Evolutionary conservation across 176 grass and related monocot species (phyloP).

Genomic region (Lolium multiflorum): DNA sequence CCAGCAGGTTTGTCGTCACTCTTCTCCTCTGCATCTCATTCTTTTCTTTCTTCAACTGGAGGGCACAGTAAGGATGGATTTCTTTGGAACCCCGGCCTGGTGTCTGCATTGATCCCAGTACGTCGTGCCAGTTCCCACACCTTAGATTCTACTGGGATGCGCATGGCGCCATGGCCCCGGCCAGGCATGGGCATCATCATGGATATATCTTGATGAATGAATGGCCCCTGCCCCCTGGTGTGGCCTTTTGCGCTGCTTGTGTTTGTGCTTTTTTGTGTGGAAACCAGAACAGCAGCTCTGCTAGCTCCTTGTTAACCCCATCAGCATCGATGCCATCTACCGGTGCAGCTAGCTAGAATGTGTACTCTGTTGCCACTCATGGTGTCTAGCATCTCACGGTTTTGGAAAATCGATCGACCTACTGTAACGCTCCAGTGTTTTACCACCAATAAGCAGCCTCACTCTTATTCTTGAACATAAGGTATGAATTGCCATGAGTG

Average conservation of each 20-base stretch:
- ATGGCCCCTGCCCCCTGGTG: neutral
- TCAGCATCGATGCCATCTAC: constrained; percentile 37
- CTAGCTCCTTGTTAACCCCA: neutral
- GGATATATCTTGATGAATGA: neutral
- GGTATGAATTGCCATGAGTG: neutral
- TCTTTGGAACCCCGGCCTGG: constrained; percentile 28
- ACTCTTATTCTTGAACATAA: neutral
- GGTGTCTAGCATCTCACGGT: constrained; percentile 2
- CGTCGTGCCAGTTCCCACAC: neutral
- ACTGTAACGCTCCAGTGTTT: neutral
- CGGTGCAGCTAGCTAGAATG: neutral
- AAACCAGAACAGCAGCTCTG: constrained; percentile 34
- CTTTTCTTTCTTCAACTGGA: constrained; percentile 36
- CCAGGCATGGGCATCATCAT: constrained; percentile 34
- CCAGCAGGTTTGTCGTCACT: constrained; percentile 34
- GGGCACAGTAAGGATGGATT: constrained; percentile 40
- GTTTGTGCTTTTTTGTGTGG: constrained; percentile 33
- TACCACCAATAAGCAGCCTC: neutral
- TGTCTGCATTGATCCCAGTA: neutral
- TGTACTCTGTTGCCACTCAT: constrained; percentile 34
- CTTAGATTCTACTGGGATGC: neutral
- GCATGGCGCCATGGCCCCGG: constrained; percentile 20
- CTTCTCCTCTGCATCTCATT: constrained; percentile 1
- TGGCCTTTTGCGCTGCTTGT: neutral
- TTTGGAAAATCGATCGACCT: neutral